Conservation (phyloP, 2,329 filamentous ascomycete species). For the Penicillium sp. region DNA sequence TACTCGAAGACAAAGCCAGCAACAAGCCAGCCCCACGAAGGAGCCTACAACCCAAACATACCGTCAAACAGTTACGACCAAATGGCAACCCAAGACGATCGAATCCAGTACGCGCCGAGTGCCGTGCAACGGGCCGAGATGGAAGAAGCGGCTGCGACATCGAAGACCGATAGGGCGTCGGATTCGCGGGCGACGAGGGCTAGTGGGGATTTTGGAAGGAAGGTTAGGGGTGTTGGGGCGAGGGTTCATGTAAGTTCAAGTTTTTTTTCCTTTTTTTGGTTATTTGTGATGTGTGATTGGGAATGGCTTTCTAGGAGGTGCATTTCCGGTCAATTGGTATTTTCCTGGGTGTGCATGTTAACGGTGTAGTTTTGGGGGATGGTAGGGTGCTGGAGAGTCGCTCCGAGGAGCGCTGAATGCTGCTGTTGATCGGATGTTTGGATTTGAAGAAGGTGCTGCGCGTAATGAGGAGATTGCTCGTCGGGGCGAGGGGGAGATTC, state of each 20-base stretch:
- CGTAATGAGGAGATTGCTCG: conserved; percentile 47
- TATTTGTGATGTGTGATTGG: background rate
- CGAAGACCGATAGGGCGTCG: conserved; percentile 5
- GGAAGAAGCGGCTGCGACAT: conserved; percentile 16
- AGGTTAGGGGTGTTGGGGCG: conserved; percentile 38
- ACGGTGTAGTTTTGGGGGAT: background rate
- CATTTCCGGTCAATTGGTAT: background rate
- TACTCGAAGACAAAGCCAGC: conserved; percentile 25
- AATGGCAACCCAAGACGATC: conserved; percentile 20
- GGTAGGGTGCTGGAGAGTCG: conserved; percentile 49
- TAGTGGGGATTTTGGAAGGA: conserved; percentile 32
- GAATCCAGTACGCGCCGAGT: conserved; percentile 28
- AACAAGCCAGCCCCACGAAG: conserved; percentile 12
- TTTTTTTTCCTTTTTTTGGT: no score
- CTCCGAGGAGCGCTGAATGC: conserved; percentile 47
- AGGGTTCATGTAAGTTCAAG: conserved; percentile 44
- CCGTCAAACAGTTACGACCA: conserved; percentile 28
- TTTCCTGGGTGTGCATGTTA: conserved; percentile 8
- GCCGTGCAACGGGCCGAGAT: conserved; percentile 24
- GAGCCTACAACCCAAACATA: conserved; percentile 15
- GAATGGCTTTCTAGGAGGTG: background rate
- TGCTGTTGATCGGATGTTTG: conserved; percentile 48
- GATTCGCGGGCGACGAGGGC: conserved; percentile 17
- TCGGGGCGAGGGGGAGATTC: conserved; percentile 45
- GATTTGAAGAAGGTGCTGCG: conserved; percentile 42